Evolutionary conservation across 805 yeast species (phyloP), one percentile per base, ranked within the genome.

Genomic region (Kurtzmaniella cleridarum): DNA sequence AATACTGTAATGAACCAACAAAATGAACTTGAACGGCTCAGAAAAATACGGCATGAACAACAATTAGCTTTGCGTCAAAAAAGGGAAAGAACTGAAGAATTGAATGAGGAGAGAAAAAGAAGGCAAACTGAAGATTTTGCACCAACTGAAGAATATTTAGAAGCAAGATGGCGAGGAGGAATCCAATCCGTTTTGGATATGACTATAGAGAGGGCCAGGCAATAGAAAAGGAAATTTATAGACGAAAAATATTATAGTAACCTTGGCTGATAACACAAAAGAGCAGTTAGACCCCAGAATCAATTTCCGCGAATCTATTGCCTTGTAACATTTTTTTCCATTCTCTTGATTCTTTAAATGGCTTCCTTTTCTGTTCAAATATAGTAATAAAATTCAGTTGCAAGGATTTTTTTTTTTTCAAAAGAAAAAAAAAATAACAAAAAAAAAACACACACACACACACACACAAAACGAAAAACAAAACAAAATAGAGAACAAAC

Each of bases 161-260:
- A 60, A n/a, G 60, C 64, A 8, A 59, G 75, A 47, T 78, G 84
- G 83, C 60, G 57, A 32, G 75, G 73, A 6, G 73, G 71, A 18
- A 53, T 79, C 20, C 60, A 63, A 35, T 47, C 59, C 7, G 54
- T 62, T 36, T 67, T 66, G 29, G 71, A 64, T 17, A 34, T 58
- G 27, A 61, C 62, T 17, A 50, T 64, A n/a, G 66, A 62, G 38
- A 20, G 24, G 24, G 46, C 59, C 5, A 40, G 41, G 43, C 48
- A 24, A 41, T 44, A 34, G 51, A 49, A 23, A 34, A 36, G 45
- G 45, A 45, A 26, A 29, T 27, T 17, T 18, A 27, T 15, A 18
- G 33, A 26, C 14, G 17, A 27, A 3, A 14, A 20, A 5, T 20
- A n/a, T n/a, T n/a, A n/a, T n/a, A n/a, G n/a, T n/a, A n/a, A n/a